A percentile compares a stretch with the other conserved stretches of the same genome.
Evolutionary conservation across 148 eudicot genomes (phyloP).

Genomic region (Rhododendron williamsianum): DNA sequence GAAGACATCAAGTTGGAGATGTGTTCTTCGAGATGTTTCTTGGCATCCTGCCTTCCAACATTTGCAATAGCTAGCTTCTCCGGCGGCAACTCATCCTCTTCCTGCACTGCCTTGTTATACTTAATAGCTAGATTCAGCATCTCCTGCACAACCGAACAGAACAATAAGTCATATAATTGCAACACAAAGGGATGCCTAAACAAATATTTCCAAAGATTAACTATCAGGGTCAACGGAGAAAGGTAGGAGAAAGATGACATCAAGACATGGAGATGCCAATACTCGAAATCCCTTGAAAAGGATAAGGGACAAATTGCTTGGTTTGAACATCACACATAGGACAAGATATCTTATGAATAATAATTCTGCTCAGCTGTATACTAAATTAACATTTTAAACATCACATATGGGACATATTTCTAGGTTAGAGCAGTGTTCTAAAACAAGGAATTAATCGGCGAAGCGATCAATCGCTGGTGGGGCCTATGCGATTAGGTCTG

Average conservation of each 20-base stretch:
- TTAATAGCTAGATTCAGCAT: constrained; percentile 79
- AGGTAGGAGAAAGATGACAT: neutral
- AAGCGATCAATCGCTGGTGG: no score
- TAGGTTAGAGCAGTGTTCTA: neutral
- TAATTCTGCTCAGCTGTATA: neutral
- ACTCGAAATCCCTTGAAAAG: neutral
- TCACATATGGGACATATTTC: neutral
- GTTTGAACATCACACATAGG: neutral
- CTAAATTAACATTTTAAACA: neutral
- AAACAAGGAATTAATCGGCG: no score
- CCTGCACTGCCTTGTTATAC: constrained; percentile 95
- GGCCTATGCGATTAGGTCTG: no score
- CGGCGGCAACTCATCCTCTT: constrained; percentile 89
- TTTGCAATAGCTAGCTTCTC: constrained; percentile 93
- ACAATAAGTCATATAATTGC: neutral
- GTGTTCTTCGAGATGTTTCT: constrained; percentile 96
- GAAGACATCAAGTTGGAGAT: constrained; percentile 93
- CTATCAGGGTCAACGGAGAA: neutral
- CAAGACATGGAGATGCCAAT: neutral
- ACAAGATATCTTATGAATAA: neutral
- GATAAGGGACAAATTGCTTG: neutral
- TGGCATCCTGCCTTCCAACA: constrained; percentile 96
- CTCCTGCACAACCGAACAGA: constrained; percentile 48
- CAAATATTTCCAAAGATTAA: neutral
- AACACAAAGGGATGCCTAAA: neutral